These are phyloP conservation scores for Solanum chmielewskii DNA, from an alignment of 257 asterid genomes.

Conservation along the genomic window DNA sequence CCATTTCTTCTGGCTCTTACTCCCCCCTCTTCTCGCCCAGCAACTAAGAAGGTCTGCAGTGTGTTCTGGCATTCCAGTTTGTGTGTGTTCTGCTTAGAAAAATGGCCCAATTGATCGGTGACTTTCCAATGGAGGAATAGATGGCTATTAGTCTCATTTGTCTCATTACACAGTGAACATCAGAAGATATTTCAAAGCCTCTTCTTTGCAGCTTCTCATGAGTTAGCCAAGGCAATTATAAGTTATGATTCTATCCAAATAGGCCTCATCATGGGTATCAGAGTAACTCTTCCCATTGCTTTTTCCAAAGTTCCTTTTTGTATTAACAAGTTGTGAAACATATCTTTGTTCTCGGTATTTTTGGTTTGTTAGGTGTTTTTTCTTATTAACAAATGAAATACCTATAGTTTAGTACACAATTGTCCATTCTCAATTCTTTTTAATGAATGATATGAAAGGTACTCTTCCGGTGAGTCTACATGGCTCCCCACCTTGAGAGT, in stretches of 20 bases:
- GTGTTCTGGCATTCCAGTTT: background rate
- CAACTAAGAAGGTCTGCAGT: background rate
- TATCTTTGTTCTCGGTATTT: background rate
- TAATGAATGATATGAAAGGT: background rate
- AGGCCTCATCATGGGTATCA: background rate
- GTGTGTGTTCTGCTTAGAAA: background rate
- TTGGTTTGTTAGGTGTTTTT: background rate
- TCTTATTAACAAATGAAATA: background rate
- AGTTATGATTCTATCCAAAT: background rate
- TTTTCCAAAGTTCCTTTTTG: background rate
- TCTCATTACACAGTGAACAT: background rate
- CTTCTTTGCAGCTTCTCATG: background rate
- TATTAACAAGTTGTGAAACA: background rate
- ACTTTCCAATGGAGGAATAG: background rate
- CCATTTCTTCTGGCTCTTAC: background rate
- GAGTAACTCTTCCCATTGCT: background rate
- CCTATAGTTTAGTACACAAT: background rate
- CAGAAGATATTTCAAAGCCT: background rate
- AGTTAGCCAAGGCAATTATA: background rate
- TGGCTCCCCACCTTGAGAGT: background rate
- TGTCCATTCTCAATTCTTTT: background rate
- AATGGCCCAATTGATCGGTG: background rate
- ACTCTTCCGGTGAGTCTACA: background rate
- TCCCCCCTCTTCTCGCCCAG: background rate
- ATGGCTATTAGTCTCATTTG: background rate